Percentiles rank a stretch among this genome's conserved stretches.
These are phyloP conservation scores for Pinus albicaulis DNA, from an alignment of 75 land plant genomes.

Conservation along the genomic window DNA sequence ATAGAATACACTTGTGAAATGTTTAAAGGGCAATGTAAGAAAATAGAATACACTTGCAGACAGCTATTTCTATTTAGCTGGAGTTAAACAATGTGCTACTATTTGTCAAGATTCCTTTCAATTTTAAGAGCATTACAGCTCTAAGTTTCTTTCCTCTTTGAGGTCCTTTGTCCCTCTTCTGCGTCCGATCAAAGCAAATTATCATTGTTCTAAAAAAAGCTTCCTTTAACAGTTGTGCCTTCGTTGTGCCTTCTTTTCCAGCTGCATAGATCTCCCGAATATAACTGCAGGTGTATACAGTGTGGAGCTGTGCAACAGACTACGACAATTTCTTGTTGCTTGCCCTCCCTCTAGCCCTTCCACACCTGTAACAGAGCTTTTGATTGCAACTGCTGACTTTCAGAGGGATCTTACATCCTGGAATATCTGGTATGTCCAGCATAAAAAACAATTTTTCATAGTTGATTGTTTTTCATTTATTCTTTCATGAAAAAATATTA, in stretches of 20 bases:
- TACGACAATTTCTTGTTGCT: conserved; percentile 71
- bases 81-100: background rate
- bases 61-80: background rate
- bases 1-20: background rate
- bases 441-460: background rate
- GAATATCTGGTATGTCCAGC: conserved; percentile 62
- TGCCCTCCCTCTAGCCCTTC: conserved; percentile 89
- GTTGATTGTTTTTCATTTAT: background rate
- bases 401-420: conserved; percentile 78
- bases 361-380: conserved; percentile 71
- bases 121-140: too few species aligned
- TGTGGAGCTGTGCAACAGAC: conserved; percentile 71
- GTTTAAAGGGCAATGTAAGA: background rate
- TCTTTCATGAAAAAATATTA: background rate
- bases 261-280: conserved; percentile 90
- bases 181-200: too few species aligned
- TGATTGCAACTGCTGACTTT: conserved; percentile 85
- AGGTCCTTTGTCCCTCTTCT: background rate
- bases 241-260: conserved; percentile 27
- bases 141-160: background rate
- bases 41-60: background rate
- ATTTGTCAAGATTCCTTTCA: background rate
- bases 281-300: conserved; percentile 77
- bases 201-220: too few species aligned
- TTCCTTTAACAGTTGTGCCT: background rate